Evolutionary conservation across 148 eudicot genomes (phyloP).

Genomic region (Talinum fruticosum): DNA sequence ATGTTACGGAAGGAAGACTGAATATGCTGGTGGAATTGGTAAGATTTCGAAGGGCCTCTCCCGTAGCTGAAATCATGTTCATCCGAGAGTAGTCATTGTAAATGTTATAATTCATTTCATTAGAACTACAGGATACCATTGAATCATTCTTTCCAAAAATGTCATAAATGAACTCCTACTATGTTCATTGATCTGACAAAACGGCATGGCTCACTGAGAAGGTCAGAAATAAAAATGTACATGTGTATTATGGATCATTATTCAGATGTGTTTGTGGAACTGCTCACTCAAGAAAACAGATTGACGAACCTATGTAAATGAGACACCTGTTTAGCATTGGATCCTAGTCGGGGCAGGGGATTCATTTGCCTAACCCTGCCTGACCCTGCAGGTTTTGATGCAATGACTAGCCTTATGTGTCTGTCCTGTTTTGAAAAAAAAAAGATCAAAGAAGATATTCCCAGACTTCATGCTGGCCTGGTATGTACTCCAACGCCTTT

Average conservation of each 20-base stretch:
- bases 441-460: too few species aligned
- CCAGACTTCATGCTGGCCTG: too few species aligned
- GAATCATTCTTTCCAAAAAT: slow-evolving; percentile 1
- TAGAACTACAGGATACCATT: not conserved
- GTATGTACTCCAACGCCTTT: too few species aligned
- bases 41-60: slow-evolving; percentile 80
- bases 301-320: not conserved
- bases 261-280: too few species aligned
- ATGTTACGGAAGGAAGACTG: slow-evolving; percentile 51
- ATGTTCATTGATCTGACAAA: not conserved
- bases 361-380: not conserved
- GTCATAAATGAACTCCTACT: not conserved
- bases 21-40: slow-evolving; percentile 62
- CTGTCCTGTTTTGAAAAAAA: too few species aligned
- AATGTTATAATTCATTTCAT: not conserved
- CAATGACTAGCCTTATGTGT: too few species aligned
- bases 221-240: slow-evolving; percentile 1
- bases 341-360: not conserved
- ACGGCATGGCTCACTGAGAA: not conserved
- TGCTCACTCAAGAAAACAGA: not conserved
- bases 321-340: not conserved
- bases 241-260: not conserved
- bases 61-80: slow-evolving; percentile 67
- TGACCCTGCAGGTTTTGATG: too few species aligned
- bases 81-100: slow-evolving; percentile 38